Evolutionary conservation across 225 moss, liverwort and hornwort genomes (phyloP).

Genomic region (Sphagnum tenellum): DNA sequence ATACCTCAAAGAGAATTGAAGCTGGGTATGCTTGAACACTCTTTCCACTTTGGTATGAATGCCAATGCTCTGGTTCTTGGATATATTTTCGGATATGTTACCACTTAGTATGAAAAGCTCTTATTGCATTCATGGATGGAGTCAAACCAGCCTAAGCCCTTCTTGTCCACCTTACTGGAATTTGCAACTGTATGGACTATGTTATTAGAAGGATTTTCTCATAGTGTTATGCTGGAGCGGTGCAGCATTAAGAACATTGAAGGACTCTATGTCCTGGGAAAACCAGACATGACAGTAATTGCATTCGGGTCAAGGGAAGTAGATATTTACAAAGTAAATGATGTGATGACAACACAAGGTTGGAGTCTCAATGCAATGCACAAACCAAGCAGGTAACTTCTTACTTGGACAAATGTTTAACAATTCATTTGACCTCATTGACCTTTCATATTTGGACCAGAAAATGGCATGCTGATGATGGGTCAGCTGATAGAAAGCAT

Average conservation of each 20-base stretch:
- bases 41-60: too few species aligned
- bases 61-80: too few species aligned
- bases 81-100: too few species aligned
- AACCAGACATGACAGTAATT: slow-evolving; percentile 91
- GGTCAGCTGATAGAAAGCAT: too few species aligned
- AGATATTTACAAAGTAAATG: slow-evolving; percentile 94
- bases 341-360: slow-evolving; percentile 79
- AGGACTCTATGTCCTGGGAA: slow-evolving; percentile 75
- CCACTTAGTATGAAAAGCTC: too few species aligned
- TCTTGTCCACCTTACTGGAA: too few species aligned
- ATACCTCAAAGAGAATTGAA: slow-evolving; percentile 67
- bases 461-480: too few species aligned
- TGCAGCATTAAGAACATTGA: slow-evolving; percentile 58
- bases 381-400: slow-evolving; percentile 72
- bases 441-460: too few species aligned
- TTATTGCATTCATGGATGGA: too few species aligned
- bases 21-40: slow-evolving; percentile 49
- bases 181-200: not conserved
- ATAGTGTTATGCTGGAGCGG: not conserved
- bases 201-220: not conserved
- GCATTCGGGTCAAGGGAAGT: slow-evolving; percentile 75
- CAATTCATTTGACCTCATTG: too few species aligned
- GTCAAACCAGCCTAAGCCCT: too few species aligned
- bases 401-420: too few species aligned
- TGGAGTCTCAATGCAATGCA: slow-evolving; percentile 99